These are phyloP conservation scores for Annulohypoxylon maeteangense DNA, from an alignment of 495 filamentous ascomycete species.

Conservation along the genomic window DNA sequence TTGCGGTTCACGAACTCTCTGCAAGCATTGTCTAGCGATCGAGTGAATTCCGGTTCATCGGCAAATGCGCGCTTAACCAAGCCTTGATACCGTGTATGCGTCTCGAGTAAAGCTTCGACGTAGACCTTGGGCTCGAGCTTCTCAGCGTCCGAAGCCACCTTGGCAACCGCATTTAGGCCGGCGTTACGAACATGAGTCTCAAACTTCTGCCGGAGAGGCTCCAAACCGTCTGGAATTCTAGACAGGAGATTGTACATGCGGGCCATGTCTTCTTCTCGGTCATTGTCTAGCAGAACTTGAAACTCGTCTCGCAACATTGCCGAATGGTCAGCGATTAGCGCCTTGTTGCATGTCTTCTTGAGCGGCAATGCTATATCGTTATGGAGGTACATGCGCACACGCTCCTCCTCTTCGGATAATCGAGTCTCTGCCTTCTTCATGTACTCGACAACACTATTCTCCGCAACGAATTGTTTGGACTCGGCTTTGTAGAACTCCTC, in stretches of 20 bases:
- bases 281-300: slow-evolving; percentile 92
- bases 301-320: slow-evolving; percentile 91
- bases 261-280: slow-evolving; percentile 92
- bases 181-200: slow-evolving; percentile 93
- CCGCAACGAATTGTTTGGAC: slow-evolving; percentile 91
- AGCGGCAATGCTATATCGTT: slow-evolving; percentile 84
- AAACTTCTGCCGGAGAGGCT: slow-evolving; percentile 88
- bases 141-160: slow-evolving; percentile 88
- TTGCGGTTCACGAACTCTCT: slow-evolving; percentile 98
- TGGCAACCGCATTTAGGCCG: slow-evolving; percentile 86
- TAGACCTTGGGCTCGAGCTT: slow-evolving; percentile 96
- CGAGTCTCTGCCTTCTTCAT: slow-evolving; percentile 99
- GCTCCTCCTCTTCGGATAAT: slow-evolving; percentile 93
- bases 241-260: slow-evolving; percentile 95
- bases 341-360: slow-evolving; percentile 87
- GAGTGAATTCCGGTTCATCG: slow-evolving; percentile 95
- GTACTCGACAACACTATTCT: slow-evolving; percentile 98
- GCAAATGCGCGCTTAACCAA: slow-evolving; percentile 93
- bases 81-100: slow-evolving; percentile 90
- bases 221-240: slow-evolving; percentile 90
- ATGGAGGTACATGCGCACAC: slow-evolving; percentile 91
- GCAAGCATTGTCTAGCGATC: slow-evolving; percentile 96
- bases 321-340: slow-evolving; percentile 89
- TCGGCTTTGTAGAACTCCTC: slow-evolving; percentile 88
- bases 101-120: slow-evolving; percentile 92